Evolutionary conservation across 1,284 basidiomycete genomes (phyloP), one percentile per base, ranked within the genome.

Genomic region (Wallemia mellicola): DNA sequence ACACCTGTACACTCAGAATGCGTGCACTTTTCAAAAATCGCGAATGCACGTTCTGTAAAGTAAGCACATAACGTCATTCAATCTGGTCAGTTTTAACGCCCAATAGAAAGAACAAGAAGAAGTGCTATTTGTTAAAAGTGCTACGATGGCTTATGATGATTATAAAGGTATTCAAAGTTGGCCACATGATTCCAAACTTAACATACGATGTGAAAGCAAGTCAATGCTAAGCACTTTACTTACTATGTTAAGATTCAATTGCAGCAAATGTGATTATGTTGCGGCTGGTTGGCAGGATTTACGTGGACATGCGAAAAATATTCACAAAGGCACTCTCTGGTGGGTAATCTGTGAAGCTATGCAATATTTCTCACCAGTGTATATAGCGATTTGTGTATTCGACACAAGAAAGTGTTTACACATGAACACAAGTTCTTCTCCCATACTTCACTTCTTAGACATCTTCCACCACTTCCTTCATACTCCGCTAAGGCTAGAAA

Each of bases 31-130:
- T 96, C 75, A 96, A 96, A 73, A 86, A 83, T 68, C 72, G 72
- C 60, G 86, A 92, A 17, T 98, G 92, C 69, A 88, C 91, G 1
- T 94, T 94, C 69, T 98, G 94, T 77, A 98, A 96, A 77, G 85
- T 82, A 59, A 5, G 74, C 67, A 14, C 2, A 17, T 19, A 19
- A 27, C 55, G 24, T 60, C 30, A 24, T n/a, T 25, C 1, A 48
- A 62, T 33, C 57, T 59, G 28, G 1, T 5, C 14, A 28, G 19
- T 1, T 24, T 1, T 27, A 56, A 22, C 22, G 58, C 26, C 9
- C 30, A 24, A 11, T 15, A 32, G 58, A 28, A 24, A 54, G 24
- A 25, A 38, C 3, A 54, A 28, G 19, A 59, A 24, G 15, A 24
- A 55, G 28, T 27, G 38, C 28, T 30, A 24, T 25, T 24, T 28